A percentile compares a stretch with the other conserved stretches of the same genome.
Evolutionary conservation across 2,329 filamentous ascomycete genomes (phyloP).

Genomic region (Aureobasidium lini): DNA sequence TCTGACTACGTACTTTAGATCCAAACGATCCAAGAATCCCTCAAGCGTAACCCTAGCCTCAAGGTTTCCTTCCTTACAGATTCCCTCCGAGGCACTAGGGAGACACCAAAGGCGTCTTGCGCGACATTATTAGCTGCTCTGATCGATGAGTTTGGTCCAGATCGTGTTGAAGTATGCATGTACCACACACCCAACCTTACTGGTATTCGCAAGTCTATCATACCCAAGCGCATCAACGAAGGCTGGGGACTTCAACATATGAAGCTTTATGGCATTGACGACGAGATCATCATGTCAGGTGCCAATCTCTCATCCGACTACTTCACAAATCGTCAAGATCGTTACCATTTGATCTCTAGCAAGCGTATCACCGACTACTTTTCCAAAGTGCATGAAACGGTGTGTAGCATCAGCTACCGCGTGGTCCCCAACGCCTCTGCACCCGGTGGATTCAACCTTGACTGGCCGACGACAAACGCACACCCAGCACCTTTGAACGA

Average conservation of each 20-base stretch:
- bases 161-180: constrained; percentile 88
- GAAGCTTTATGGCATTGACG: constrained; percentile 95
- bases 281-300: constrained; percentile 88
- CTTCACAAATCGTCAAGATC: constrained; percentile 90
- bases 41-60: constrained; percentile 66
- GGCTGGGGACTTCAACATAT: constrained; percentile 98
- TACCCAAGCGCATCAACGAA: constrained; percentile 90
- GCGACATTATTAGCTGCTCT: constrained; percentile 81
- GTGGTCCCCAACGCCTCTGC: constrained; percentile 50
- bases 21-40: constrained; percentile 64
- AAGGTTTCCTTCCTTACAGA: constrained; percentile 87
- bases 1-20: constrained; percentile 45
- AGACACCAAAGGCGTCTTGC: constrained; percentile 77
- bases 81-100: constrained; percentile 80
- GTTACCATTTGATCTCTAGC: constrained; percentile 86
- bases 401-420: constrained; percentile 74
- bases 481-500: constrained; percentile 67
- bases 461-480: constrained; percentile 70
- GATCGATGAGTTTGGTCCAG: constrained; percentile 73
- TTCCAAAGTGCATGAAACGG: constrained; percentile 63
- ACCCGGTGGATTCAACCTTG: constrained; percentile 44
- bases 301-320: constrained; percentile 92
- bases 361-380: constrained; percentile 77
- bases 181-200: constrained; percentile 96
- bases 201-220: constrained; percentile 71